Conservation (phyloP, 768 basidiomycete genomes). For the Auriscalpium orientale region DNA sequence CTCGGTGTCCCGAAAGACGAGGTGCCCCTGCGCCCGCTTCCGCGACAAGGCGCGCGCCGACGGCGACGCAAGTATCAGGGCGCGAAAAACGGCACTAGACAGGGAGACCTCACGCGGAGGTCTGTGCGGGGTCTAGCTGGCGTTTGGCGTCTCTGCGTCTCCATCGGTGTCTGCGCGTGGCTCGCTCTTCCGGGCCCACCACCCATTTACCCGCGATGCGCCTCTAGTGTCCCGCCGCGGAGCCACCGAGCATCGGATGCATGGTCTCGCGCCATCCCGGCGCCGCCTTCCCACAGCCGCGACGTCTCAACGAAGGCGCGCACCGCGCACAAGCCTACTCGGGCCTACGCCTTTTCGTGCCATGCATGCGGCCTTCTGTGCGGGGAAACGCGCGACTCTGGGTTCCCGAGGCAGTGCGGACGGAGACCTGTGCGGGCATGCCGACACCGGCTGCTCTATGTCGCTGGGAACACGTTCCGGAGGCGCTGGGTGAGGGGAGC, state of each 20-base stretch:
- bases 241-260: not conserved
- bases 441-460: not conserved
- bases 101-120: slow-evolving; percentile 3
- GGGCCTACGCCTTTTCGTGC: not conserved
- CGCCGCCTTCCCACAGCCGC: slow-evolving; percentile 10
- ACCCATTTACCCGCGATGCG: not conserved
- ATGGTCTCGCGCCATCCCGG: slow-evolving; percentile 10
- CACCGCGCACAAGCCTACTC: not conserved
- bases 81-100: not conserved
- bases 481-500: not conserved
- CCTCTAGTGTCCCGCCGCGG: slow-evolving; percentile 1
- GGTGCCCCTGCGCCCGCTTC: not conserved
- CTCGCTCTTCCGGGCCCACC: slow-evolving; percentile 1
- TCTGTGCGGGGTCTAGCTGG: slow-evolving; percentile 1
- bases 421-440: slow-evolving; percentile 4
- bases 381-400: not conserved
- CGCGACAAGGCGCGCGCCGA: not conserved
- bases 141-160: not conserved
- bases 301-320: not conserved
- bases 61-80: not conserved
- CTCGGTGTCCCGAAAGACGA: slow-evolving; percentile 6
- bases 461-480: not conserved
- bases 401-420: slow-evolving; percentile 11
- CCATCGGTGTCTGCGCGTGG: not conserved
- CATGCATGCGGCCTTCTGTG: not conserved